phyloP scores from a whole-genome alignment of 352 stramenopile genomes.

The Globisporangium canariense region DNA sequence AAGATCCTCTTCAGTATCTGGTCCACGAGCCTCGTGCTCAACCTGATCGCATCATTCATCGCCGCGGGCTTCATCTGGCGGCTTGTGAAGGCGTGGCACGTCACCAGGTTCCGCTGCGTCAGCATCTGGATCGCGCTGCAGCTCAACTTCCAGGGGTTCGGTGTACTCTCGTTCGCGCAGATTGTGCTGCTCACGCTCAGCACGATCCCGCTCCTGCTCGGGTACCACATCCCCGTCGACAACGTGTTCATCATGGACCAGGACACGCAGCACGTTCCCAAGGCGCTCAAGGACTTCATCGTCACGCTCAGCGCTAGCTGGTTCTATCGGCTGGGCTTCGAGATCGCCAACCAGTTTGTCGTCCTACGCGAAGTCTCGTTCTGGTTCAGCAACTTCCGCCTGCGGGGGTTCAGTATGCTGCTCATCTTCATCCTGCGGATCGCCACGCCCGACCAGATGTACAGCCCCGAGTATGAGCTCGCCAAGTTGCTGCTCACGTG shows the following conservation, averaged over 20 bases:
- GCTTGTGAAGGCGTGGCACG: slow-evolving; percentile 19
- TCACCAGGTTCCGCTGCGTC: slow-evolving; percentile 24
- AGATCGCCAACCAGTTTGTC: slow-evolving; percentile 25
- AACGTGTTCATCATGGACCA: slow-evolving; percentile 26
- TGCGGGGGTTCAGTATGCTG: slow-evolving; percentile 11
- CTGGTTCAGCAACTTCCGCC: slow-evolving; percentile 24
- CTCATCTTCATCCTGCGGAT: slow-evolving; percentile 21
- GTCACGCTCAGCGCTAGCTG: slow-evolving; percentile 26
- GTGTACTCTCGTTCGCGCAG: slow-evolving; percentile 27
- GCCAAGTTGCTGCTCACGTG: slow-evolving; percentile 24
- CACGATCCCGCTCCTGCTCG: slow-evolving; percentile 24
- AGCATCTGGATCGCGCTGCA: slow-evolving; percentile 30
- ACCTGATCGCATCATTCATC: slow-evolving; percentile 27
- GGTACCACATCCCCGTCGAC: slow-evolving; percentile 29
- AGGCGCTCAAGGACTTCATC: slow-evolving; percentile 24
- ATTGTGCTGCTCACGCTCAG: slow-evolving; percentile 30
- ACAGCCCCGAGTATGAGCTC: slow-evolving; percentile 25
- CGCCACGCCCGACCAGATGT: slow-evolving; percentile 16
- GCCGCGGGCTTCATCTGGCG: slow-evolving; percentile 23
- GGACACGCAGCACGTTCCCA: slow-evolving; percentile 14
- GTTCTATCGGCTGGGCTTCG: slow-evolving; percentile 31
- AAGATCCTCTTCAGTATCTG: slow-evolving; percentile 38
- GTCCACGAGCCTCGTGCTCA: slow-evolving; percentile 39
- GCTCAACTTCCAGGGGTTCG: slow-evolving; percentile 36
- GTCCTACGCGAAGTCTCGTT: slow-evolving; percentile 16